Evolutionary conservation across 345 rosid genomes (phyloP), one percentile per base, ranked within the genome.

Genomic region (Lumnitzera littorea): DNA sequence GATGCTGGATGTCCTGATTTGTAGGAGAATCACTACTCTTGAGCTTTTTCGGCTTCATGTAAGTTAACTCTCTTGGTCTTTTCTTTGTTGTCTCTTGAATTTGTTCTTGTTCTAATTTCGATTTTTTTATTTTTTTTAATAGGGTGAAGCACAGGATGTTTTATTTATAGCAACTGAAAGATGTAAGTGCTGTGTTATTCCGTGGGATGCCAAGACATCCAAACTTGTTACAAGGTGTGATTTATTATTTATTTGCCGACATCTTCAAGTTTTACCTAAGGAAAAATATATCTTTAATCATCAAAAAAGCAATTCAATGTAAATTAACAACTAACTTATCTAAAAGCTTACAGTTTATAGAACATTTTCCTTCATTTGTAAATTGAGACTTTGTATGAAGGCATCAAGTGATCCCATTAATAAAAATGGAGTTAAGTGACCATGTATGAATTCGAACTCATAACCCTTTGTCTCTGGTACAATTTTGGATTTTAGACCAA

Each of bases 41-140:
- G 91, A 94, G 73, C 84, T 94, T 72, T 94, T 90, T 63, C 89
- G 91, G 41, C 96, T 97, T 55, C 87, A 88, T 71, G 98, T 92
- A 76, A 89, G 98, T 69, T 61, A 53, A 54, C 13, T 36, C 54
- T 54, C 14, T 29, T 50, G 56, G 41, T 60, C 58, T 46, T 58
- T 10, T 63, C 16, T 46, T 14, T 10, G 3, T 25, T 17, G 55
- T 58, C 16, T 51, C 65, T 51, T 57, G 56, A 43, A 31, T 48
- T 51, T 12, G 2, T 0, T 31, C 41, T 24, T 56, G 48, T 15
- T 13, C 13, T 43, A n/a, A 12, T 48, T 63, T 55, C 14, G 63
- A n/a, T 20, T 20, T 20, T 20, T 20, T 20, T 20, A 0, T 20
- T 20, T 61, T 36, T 63, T 41, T 14, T 23, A 10, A 63, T 84